Base-by-base conservation (phyloP, 371 early-diverging fungal genomes). In the Mucor irregularis region DNA sequence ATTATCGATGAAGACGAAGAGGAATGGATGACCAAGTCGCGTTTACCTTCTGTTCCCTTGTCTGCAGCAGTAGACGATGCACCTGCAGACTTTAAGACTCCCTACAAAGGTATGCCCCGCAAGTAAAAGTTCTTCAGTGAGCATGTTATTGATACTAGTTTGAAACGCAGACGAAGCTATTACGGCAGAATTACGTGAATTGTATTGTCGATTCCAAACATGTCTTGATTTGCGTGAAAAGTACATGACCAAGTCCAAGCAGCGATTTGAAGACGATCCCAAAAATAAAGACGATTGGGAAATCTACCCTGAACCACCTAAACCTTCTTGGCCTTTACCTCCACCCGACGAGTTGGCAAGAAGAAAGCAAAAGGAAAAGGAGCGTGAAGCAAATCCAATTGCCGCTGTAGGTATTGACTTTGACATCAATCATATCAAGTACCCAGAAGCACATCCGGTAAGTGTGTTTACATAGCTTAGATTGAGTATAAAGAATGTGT, bases 301-400 rank as follows among this genome's bases (percentile, higher is more conserved):
- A 4, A 90, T 96, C 37, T 95, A 96, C 64, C 98, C 98, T 30
- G 81, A 85, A 0, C 91, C 96, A 4, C 95, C 96, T 0, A 80
- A 78, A 4, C 90, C 90, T 4, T 78, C 85, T 1, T 91, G 90
- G 85, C 82, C 85, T 0, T 61, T 78, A 13, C 73, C 80, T 1
- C 26, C 74, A 0, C 56, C 77, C 62, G 69, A 84, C 61, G 62
- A 80, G 68, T 39, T 74, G 54, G 44, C 69, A 58, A 16, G 72
- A 52, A 46, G 73, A 53, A 59, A 75, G 62, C 43, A 62, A 40
- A 73, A 73, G 53, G 78, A 81, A 29, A 71, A 78, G 33, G 67
- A 64, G 26, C 71, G 85, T 29, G 72, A 73, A 52, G 72, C 68
- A 54, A 77, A 78, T 71, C 79, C 79, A 8, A 78, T 74, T 25